These are phyloP conservation scores for Rhynchospora breviuscula DNA, from an alignment of 176 grass and related monocot species.

Conservation along the genomic window DNA sequence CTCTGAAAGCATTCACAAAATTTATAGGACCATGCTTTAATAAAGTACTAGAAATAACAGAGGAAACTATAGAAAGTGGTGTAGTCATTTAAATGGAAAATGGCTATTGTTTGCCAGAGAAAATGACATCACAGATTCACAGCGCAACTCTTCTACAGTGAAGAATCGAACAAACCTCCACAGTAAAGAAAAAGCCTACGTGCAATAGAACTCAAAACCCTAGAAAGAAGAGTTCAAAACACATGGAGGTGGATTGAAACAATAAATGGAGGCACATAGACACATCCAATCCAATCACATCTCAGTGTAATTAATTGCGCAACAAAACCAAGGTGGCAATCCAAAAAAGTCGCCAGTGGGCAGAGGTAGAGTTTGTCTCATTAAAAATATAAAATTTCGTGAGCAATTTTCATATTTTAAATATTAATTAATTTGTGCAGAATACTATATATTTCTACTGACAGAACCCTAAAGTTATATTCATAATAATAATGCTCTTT, in stretches of 20 bases:
- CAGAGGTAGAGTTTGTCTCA: neutral
- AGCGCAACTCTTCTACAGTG: neutral
- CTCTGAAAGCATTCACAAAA: too few species aligned
- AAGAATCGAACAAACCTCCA: neutral
- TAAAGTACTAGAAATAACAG: too few species aligned
- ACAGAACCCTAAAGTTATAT: too few species aligned
- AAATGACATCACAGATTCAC: conserved; percentile 6
- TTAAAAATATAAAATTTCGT: neutral
- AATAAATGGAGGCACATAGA: neutral
- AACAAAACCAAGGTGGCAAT: neutral
- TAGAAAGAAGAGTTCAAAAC: neutral
- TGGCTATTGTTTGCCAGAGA: neutral
- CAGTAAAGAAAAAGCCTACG: neutral
- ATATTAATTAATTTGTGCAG: neutral
- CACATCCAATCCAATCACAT: neutral
- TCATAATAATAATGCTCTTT: too few species aligned
- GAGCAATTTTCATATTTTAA: neutral
- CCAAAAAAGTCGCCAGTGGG: neutral
- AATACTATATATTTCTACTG: too few species aligned
- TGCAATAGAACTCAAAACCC: neutral
- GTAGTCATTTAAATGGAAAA: neutral
- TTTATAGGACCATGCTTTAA: too few species aligned
- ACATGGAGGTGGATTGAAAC: neutral
- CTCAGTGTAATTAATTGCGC: neutral
- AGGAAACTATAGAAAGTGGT: too few species aligned